These are phyloP conservation scores for Carex myosuroides DNA, from an alignment of 176 grass and related monocot species.

Conservation along the genomic window DNA sequence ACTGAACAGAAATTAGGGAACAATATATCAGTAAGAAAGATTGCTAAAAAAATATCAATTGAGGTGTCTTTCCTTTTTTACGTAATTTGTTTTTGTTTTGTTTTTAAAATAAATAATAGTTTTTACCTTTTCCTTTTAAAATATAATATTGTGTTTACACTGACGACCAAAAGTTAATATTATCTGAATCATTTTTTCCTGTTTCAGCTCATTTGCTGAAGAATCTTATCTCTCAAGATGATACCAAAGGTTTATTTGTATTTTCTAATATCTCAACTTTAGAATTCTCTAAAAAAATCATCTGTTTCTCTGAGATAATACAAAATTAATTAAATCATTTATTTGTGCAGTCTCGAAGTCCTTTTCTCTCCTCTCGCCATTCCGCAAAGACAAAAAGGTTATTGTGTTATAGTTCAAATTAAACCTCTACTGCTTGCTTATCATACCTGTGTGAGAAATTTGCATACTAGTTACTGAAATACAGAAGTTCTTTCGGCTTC, in stretches of 20 bases:
- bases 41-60: background rate
- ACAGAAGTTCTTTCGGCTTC: background rate
- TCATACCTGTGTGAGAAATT: background rate
- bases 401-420: slow-evolving; percentile 1
- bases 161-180: background rate
- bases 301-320: background rate
- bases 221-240: slow-evolving; percentile 26
- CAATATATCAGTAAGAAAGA: background rate
- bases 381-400: slow-evolving; percentile 20
- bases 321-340: background rate
- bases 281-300: background rate
- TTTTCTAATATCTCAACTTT: background rate
- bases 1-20: background rate
- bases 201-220: slow-evolving; percentile 23
- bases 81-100: background rate
- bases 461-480: background rate
- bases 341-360: slow-evolving; percentile 18
- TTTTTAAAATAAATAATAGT: background rate
- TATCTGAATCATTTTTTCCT: background rate
- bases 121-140: background rate
- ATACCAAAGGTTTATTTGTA: slow-evolving; percentile 9
- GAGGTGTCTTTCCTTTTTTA: background rate
- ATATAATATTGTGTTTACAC: background rate
- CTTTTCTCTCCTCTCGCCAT: slow-evolving; percentile 22
- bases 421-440: background rate